These are phyloP conservation scores for Aspergillus sp. DNA, from an alignment of 2,329 filamentous ascomycete species.

Conservation along the genomic window DNA sequence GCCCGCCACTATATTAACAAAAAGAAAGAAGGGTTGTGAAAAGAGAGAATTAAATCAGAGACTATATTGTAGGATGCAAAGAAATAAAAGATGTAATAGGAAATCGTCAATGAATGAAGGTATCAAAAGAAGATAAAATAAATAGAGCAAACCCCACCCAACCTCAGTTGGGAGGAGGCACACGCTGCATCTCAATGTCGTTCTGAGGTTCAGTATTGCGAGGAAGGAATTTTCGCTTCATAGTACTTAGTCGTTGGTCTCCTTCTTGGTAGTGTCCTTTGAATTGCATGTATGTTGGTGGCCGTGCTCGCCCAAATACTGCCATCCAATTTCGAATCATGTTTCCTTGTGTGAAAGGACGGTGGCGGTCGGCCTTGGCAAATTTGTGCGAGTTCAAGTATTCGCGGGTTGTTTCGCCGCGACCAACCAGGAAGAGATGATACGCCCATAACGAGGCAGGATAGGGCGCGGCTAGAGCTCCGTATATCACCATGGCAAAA, in stretches of 20 bases:
- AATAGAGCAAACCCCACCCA: constrained; percentile 17
- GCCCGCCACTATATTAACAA: constrained; percentile 3
- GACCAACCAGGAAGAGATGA: constrained; percentile 84
- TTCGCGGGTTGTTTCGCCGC: constrained; percentile 93
- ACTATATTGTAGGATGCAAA: neutral
- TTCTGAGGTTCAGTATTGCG: constrained; percentile 53
- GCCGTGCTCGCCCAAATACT: constrained; percentile 78
- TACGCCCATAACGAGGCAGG: constrained; percentile 82
- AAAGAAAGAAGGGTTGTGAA: neutral
- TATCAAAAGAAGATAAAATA: constrained; percentile 3
- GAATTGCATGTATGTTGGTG: constrained; percentile 86
- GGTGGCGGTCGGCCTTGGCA: constrained; percentile 82
- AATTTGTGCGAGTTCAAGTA: constrained; percentile 98
- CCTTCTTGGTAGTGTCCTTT: constrained; percentile 74
- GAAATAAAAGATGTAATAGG: neutral
- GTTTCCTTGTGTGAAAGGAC: constrained; percentile 80
- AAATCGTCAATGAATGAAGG: constrained; percentile 11
- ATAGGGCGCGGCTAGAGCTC: constrained; percentile 72
- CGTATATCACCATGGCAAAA: constrained; percentile 87
- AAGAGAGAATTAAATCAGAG: neutral
- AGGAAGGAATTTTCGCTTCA: constrained; percentile 53
- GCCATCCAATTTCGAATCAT: constrained; percentile 75
- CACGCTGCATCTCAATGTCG: constrained; percentile 72
- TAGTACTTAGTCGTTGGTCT: constrained; percentile 75
- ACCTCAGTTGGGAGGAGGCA: constrained; percentile 34